Conservation (phyloP, 1,284 basidiomycete genomes). For the Afroboletus lepidellus region DNA sequence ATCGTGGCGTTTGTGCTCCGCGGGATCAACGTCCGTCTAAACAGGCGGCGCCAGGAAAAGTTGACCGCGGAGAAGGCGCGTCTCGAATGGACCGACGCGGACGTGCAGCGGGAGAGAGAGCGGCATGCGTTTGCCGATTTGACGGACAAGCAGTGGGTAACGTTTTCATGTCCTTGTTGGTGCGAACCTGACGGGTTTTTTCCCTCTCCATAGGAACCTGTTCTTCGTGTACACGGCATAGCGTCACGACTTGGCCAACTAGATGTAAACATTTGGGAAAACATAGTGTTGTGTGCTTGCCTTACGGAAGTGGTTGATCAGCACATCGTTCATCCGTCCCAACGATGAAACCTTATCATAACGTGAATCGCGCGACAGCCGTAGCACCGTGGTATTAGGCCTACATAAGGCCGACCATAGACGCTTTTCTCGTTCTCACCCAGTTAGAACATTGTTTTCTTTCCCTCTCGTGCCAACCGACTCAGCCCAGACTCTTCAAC, state of each 20-base stretch:
- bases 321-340: background rate
- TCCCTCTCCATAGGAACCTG: conserved; percentile 15
- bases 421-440: conserved; percentile 19
- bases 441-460: background rate
- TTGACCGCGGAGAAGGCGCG: conserved; percentile 22
- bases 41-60: conserved; percentile 24
- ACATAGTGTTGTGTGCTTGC: background rate
- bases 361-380: conserved; percentile 11
- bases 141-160: conserved; percentile 34
- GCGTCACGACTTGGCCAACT: background rate
- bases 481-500: background rate
- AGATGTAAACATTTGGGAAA: background rate
- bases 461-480: background rate
- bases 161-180: background rate
- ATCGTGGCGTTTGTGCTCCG: conserved; percentile 23
- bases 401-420: conserved; percentile 16
- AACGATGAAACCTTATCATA: conserved; percentile 17
- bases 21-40: conserved; percentile 27
- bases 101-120: conserved; percentile 34
- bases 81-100: conserved; percentile 33
- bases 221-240: conserved; percentile 28
- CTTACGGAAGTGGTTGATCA: conserved; percentile 9
- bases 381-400: conserved; percentile 1
- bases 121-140: conserved; percentile 37
- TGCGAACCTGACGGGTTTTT: conserved; percentile 6